Evolutionary conservation across 2,329 filamentous ascomycete genomes (phyloP).

Genomic region (Clonostachys chloroleuca): DNA sequence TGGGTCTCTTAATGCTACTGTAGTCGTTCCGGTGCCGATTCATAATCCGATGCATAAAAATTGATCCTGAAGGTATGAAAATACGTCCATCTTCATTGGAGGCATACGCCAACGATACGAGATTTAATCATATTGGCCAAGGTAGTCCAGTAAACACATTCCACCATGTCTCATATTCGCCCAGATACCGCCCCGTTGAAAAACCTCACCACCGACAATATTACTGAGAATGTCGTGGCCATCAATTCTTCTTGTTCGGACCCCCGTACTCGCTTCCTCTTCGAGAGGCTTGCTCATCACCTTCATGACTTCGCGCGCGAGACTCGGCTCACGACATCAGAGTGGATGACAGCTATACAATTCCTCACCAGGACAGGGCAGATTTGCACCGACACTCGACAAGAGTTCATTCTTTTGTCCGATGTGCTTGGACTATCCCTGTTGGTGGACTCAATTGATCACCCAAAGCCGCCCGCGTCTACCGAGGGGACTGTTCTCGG

Average conservation of each 20-base stretch:
- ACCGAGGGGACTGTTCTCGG: conserved; percentile 78
- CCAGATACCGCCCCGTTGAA: conserved; percentile 1
- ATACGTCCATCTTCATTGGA: too few relatives aligned
- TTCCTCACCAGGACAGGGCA: conserved; percentile 69
- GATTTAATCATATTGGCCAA: too few relatives aligned
- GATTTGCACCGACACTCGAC: conserved; percentile 63
- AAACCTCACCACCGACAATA: conserved; percentile 69
- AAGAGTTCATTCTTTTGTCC: conserved; percentile 74
- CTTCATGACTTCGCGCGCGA: conserved; percentile 75
- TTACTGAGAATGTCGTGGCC: conserved; percentile 64
- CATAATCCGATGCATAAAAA: too few relatives aligned
- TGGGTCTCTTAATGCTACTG: too few relatives aligned
- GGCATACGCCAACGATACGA: too few relatives aligned
- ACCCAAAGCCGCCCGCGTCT: conserved; percentile 62
- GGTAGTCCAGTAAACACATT: too few relatives aligned
- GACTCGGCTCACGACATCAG: conserved; percentile 64
- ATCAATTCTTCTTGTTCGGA: conserved; percentile 66
- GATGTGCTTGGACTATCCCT: conserved; percentile 72
- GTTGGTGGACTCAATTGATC: conserved; percentile 71
- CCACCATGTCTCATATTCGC: not conserved
- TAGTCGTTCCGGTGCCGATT: too few relatives aligned
- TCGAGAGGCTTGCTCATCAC: conserved; percentile 67
- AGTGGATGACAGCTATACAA: conserved; percentile 68
- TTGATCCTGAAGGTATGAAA: too few relatives aligned
- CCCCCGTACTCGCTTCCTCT: conserved; percentile 59